A percentile compares a stretch with the other conserved stretches of the same genome.
Evolutionary conservation across 495 filamentous ascomycete species (phyloP).

Genomic region (Xylaria nigripes): DNA sequence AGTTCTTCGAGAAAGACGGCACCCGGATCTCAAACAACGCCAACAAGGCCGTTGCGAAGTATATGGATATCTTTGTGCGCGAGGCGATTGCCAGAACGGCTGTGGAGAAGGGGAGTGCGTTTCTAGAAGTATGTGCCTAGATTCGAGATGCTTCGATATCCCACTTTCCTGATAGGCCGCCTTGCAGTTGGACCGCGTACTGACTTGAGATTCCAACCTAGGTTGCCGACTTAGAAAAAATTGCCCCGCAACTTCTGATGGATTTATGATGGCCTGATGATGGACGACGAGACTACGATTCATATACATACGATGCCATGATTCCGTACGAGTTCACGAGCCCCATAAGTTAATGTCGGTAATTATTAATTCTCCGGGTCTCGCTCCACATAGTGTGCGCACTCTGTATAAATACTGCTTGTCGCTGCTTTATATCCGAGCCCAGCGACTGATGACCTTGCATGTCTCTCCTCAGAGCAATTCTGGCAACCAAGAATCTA

Average conservation of each 20-base stretch:
- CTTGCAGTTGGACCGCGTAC: background rate
- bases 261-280: conserved; percentile 68
- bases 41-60: conserved; percentile 68
- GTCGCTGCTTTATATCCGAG: background rate
- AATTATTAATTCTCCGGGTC: background rate
- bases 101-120: conserved; percentile 57
- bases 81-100: conserved; percentile 82
- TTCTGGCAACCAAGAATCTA: background rate
- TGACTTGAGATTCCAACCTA: conserved; percentile 19
- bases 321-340: background rate
- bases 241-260: conserved; percentile 80
- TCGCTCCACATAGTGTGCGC: background rate
- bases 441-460: background rate
- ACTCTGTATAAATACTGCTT: background rate
- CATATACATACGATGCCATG: background rate
- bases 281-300: background rate
- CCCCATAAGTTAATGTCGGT: background rate
- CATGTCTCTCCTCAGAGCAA: background rate
- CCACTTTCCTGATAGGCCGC: background rate
- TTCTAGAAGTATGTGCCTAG: conserved; percentile 60
- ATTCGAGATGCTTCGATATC: background rate
- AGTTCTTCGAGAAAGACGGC: conserved; percentile 62
- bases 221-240: conserved; percentile 82
- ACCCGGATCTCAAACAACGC: conserved; percentile 76
- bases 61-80: conserved; percentile 85